Conservation (phyloP, 2,329 filamentous ascomycete genomes). For the Penicillium sp. region DNA sequence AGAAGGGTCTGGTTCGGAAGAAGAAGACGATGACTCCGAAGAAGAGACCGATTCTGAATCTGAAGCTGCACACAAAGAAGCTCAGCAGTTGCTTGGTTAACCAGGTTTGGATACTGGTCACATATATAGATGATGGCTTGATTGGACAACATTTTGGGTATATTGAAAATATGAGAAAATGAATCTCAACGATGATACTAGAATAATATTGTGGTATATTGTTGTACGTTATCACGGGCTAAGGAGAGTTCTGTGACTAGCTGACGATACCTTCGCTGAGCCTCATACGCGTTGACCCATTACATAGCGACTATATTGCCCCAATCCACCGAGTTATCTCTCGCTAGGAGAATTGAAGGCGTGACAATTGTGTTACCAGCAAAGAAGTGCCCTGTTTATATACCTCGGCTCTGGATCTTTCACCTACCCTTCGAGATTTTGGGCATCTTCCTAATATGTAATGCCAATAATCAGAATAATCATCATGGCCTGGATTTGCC, state of each 20-base stretch:
- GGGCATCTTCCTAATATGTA: too few relatives aligned
- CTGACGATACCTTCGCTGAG: too few relatives aligned
- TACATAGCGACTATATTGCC: too few relatives aligned
- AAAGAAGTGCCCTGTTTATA: too few relatives aligned
- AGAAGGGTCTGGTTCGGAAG: conserved; percentile 42
- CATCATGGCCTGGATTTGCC: too few relatives aligned
- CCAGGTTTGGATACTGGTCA: neutral
- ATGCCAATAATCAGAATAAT: too few relatives aligned
- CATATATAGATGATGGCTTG: conserved; percentile 8
- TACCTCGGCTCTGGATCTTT: too few relatives aligned
- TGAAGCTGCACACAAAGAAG: conserved; percentile 22
- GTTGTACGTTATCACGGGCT: neutral
- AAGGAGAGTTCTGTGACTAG: neutral
- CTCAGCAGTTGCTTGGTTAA: conserved; percentile 18
- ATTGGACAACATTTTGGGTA: neutral
- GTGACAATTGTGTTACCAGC: too few relatives aligned
- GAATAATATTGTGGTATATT: neutral
- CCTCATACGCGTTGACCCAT: too few relatives aligned
- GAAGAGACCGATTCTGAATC: conserved; percentile 41
- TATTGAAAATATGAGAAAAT: neutral
- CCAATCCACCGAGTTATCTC: too few relatives aligned
- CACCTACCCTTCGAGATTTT: too few relatives aligned
- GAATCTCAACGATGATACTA: neutral
- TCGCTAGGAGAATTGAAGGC: too few relatives aligned
- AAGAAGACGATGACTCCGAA: conserved; percentile 41